phyloP scores from a whole-genome alignment of 108 stramenopile species.

The Pseudonitzschia pungens region DNA sequence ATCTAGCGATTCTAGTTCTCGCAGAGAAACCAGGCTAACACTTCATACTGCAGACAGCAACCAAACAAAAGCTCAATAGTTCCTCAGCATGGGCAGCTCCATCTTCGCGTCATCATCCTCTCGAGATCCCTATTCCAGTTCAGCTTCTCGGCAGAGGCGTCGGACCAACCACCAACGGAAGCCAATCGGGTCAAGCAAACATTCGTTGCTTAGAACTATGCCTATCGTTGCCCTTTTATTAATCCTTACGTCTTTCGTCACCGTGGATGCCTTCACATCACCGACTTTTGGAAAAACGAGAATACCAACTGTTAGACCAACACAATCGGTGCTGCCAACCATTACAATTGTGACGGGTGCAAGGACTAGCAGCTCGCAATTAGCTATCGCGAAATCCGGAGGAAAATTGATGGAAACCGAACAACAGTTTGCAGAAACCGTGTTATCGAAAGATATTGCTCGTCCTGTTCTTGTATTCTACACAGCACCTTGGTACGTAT shows the following conservation, averaged over 20 bases:
- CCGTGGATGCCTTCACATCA: not conserved
- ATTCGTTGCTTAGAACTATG: not conserved
- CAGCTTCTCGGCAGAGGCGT: not conserved
- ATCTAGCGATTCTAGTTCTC: too few relatives aligned
- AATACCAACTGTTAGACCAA: not conserved
- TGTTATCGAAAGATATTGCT: conserved; percentile 36
- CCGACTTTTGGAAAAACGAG: not conserved
- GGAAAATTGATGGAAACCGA: conserved; percentile 59
- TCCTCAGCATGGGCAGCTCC: not conserved
- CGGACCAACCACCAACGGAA: not conserved
- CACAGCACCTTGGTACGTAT: conserved; percentile 72
- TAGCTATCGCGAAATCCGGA: conserved; percentile 64
- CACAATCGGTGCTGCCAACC: not conserved
- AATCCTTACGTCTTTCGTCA: not conserved
- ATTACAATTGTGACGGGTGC: too few relatives aligned
- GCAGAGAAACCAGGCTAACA: not conserved
- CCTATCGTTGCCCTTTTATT: not conserved
- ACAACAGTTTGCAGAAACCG: conserved; percentile 56
- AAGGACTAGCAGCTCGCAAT: not conserved
- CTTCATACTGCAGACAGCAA: not conserved
- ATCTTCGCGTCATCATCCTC: not conserved
- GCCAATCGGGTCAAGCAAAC: not conserved
- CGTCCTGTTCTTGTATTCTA: conserved; percentile 72
- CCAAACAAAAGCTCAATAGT: not conserved
- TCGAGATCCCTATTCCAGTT: not conserved